Conservation (phyloP, 805 yeast genomes). For the Metschnikowia peoriensis region DNA sequence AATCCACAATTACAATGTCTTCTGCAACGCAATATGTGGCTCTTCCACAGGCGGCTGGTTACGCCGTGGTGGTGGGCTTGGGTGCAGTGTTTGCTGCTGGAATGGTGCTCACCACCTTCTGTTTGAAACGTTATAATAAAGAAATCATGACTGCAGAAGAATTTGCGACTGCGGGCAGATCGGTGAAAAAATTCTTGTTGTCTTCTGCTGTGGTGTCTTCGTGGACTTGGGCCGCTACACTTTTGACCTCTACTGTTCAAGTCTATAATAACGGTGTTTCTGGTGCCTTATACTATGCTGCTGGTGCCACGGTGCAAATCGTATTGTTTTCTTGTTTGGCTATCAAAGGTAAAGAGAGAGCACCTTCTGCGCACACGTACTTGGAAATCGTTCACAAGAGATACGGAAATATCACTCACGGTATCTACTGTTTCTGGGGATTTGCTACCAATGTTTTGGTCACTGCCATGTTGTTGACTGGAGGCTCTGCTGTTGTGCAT, state of each 20-base stretch:
- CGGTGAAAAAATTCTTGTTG: constrained; percentile 80
- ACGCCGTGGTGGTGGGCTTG: constrained; percentile 85
- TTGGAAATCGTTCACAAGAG: constrained; percentile 79
- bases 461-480: constrained; percentile 88
- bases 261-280: constrained; percentile 73
- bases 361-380: constrained; percentile 91
- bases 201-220: constrained; percentile 89
- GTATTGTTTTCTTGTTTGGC: constrained; percentile 84
- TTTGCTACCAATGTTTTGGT: constrained; percentile 85
- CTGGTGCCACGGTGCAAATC: constrained; percentile 90
- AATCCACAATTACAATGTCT: constrained; percentile 14
- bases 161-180: constrained; percentile 88
- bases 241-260: constrained; percentile 69
- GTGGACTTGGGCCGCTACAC: constrained; percentile 78
- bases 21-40: constrained; percentile 25
- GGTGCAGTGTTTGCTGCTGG: constrained; percentile 76
- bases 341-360: constrained; percentile 81
- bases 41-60: constrained; percentile 78
- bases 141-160: constrained; percentile 92
- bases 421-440: constrained; percentile 72
- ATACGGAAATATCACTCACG: constrained; percentile 76
- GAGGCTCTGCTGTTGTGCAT: constrained; percentile 81
- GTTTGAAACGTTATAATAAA: constrained; percentile 73
- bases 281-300: constrained; percentile 82
- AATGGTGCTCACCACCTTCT: constrained; percentile 72